Conservation (phyloP, 2,329 filamentous ascomycete genomes). For the Colletotrichum simmondsii region DNA sequence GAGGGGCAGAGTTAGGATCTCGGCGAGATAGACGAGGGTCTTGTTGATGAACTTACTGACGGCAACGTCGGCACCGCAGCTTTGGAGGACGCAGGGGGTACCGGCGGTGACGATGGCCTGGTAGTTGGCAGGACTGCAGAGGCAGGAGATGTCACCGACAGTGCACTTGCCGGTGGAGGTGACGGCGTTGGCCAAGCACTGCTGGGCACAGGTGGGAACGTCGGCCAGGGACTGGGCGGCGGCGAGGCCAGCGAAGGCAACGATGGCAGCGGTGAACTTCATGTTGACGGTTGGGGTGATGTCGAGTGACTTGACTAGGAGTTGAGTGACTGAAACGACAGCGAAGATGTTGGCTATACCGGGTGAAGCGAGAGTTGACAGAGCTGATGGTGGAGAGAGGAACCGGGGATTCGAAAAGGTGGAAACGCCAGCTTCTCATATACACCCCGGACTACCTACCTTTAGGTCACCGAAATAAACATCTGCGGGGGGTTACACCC, state of each 20-base stretch:
- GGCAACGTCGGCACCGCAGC: conserved; percentile 16
- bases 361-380: conserved; percentile 12
- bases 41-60: conserved; percentile 9
- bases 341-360: background rate
- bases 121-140: conserved; percentile 22
- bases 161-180: background rate
- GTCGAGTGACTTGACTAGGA: background rate
- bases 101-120: conserved; percentile 13
- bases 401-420: background rate
- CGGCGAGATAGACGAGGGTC: background rate
- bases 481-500: background rate
- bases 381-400: background rate
- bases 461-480: background rate
- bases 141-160: conserved; percentile 1
- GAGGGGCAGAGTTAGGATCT: background rate
- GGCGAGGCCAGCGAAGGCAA: conserved; percentile 30
- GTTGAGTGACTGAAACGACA: background rate
- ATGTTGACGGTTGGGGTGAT: conserved; percentile 12
- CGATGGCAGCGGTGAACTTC: conserved; percentile 28
- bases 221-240: conserved; percentile 20
- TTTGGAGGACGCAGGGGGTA: conserved; percentile 18
- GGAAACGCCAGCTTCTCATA: conserved; percentile 9
- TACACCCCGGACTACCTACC: background rate
- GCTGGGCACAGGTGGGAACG: conserved; percentile 17
- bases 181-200: conserved; percentile 26